Evolutionary conservation across 371 early-diverging fungal species (phyloP), one percentile per base, ranked within the genome.

Genomic region (Lichtheimia ramosa): DNA sequence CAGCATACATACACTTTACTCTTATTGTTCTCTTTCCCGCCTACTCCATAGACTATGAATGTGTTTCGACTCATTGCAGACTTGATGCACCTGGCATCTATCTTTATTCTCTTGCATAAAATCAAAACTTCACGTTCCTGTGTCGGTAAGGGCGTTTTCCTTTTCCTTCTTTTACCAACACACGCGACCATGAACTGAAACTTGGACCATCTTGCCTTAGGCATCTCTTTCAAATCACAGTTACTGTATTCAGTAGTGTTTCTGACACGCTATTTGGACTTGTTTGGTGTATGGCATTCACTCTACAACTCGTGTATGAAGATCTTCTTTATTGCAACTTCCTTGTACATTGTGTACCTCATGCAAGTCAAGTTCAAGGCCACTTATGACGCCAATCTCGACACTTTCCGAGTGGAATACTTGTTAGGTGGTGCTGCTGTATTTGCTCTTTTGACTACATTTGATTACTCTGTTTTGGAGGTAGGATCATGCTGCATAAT

Each of bases 181-280:
- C 16, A 46, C 46, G 21, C 46, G 18, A 34, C 46, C 46, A 18
- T 46, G 46, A n/a, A 46, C 21, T 21, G 18, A n/a, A 18, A 21
- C 46, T 8, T 16, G 13, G 46, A 5, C 18, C 46, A 18, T 21
- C 46, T 46, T 46, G n/a, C 5, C n/a, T 46, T n/a, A 90, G 99
- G 99, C 18, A 95, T 99, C 43, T 96, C 96, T 10, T 94, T 96
- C 82, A 99, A 99, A 75, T 90, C 98, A 0, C 99, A 99, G 75
- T 73, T 88, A 1, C 79, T 99, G n/a, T 99, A 98, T 67, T 76
- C 96, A 3, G 60, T 92, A 25, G 98, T 99, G 4, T 99, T 98
- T 75, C 53, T 89, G 56, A 86, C 94, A 18, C 93, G 99, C 58
- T 99, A 99, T 74, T 72, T 96, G 18, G 98, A 99, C 74, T 75